A percentile compares a stretch with the other conserved stretches of the same genome.
These are phyloP conservation scores for Yueomyces sinensis DNA, from an alignment of 805 yeast genomes.

Conservation along the genomic window DNA sequence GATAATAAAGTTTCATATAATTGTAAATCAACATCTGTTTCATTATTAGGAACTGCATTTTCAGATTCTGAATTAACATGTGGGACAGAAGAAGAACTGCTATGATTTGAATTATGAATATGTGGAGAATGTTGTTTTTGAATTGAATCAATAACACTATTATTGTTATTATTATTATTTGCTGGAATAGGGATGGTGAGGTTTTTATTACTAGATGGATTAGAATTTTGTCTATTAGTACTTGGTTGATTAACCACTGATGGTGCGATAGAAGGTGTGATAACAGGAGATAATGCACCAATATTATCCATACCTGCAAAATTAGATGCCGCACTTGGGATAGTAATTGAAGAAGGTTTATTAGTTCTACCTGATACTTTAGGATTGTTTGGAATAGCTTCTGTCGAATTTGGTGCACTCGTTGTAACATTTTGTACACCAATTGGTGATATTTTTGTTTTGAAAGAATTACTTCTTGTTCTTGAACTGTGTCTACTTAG, in stretches of 20 bases:
- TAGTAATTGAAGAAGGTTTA: not conserved
- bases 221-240: not conserved
- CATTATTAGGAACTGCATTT: slow-evolving; percentile 1
- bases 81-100: not conserved
- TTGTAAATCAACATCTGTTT: slow-evolving; percentile 45
- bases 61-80: slow-evolving; percentile 6
- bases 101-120: not conserved
- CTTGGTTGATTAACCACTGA: too few species aligned
- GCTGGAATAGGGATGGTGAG: not conserved
- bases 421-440: slow-evolving; percentile 2
- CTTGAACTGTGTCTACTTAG: slow-evolving; percentile 9
- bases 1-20: slow-evolving; percentile 48
- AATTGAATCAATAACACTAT: not conserved
- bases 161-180: not conserved
- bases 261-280: too few species aligned
- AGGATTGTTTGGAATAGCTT: too few species aligned
- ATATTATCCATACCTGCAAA: slow-evolving; percentile 1
- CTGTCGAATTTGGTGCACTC: slow-evolving; percentile 2
- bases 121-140: not conserved
- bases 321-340: not conserved
- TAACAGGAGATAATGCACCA: too few species aligned
- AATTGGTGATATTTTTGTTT: slow-evolving; percentile 6
- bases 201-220: too few species aligned
- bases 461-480: slow-evolving; percentile 17
- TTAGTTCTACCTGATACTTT: too few species aligned